These are phyloP conservation scores for Aulographum hederae DNA, from an alignment of 2,329 filamentous ascomycete species.

Conservation along the genomic window DNA sequence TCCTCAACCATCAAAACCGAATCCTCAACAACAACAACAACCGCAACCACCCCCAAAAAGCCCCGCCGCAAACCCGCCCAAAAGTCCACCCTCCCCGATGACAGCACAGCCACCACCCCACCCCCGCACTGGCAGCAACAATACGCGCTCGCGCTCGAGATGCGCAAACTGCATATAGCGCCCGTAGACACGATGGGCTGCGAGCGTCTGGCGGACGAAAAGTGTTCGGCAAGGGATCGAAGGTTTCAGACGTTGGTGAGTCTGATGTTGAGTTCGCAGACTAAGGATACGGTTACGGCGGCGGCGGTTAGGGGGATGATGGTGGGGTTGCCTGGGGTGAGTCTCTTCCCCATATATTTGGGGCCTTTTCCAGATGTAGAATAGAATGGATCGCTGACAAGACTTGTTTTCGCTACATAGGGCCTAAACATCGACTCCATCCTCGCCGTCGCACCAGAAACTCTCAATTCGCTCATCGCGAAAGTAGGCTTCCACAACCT, in stretches of 20 bases:
- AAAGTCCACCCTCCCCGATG: constrained; percentile 1
- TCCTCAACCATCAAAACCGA: too few relatives aligned
- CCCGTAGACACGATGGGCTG: constrained; percentile 98
- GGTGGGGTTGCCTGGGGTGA: constrained; percentile 44
- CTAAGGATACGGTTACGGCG: constrained; percentile 80
- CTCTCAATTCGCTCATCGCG: constrained; percentile 57
- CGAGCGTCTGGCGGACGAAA: constrained; percentile 48
- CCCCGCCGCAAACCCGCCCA: constrained; percentile 4
- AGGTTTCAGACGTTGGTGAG: constrained; percentile 76
- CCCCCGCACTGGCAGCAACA: constrained; percentile 72
- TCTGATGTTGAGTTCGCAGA: constrained; percentile 83
- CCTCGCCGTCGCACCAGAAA: constrained; percentile 46
- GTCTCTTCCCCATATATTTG: too few relatives aligned
- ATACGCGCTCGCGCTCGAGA: constrained; percentile 53
- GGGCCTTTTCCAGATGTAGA: neutral
- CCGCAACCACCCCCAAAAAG: constrained; percentile 1
- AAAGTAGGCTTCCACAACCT: constrained; percentile 90
- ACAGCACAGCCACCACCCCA: constrained; percentile 19
- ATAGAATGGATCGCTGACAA: neutral
- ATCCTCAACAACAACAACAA: neutral
- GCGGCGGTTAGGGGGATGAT: constrained; percentile 67
- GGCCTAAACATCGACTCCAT: constrained; percentile 60
- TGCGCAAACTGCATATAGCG: constrained; percentile 54
- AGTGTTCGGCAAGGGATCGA: constrained; percentile 33
- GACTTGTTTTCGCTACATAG: constrained; percentile 8